Percentiles rank a stretch among this genome's conserved stretches.
These are phyloP conservation scores for Pulveroboletus sp. DNA, from an alignment of 768 basidiomycete species.

Conservation along the genomic window DNA sequence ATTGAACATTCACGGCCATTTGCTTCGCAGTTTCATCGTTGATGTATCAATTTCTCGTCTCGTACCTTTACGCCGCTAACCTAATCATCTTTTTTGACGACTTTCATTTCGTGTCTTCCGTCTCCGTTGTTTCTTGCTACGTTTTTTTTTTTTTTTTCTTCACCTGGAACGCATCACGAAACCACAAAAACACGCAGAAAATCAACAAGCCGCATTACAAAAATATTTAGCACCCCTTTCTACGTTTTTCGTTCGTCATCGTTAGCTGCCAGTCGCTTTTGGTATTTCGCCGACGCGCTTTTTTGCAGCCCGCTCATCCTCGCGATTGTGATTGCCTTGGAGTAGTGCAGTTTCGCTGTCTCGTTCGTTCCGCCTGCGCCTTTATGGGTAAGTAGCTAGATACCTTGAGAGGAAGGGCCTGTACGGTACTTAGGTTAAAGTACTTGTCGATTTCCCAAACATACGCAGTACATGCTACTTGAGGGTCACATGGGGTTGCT, in stretches of 20 bases:
- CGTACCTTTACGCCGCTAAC: constrained; percentile 32
- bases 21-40: constrained; percentile 25
- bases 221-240: constrained; percentile 42
- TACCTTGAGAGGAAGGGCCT: constrained; percentile 8
- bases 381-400: constrained; percentile 46
- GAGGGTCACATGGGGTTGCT: no score
- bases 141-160: constrained; percentile 32
- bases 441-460: constrained; percentile 4
- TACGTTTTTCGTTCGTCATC: constrained; percentile 27
- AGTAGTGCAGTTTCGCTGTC: constrained; percentile 21
- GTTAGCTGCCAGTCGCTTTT: constrained; percentile 15
- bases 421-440: constrained; percentile 15
- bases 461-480: no score
- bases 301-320: constrained; percentile 1
- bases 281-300: constrained; percentile 6
- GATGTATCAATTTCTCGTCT: constrained; percentile 31
- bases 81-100: constrained; percentile 35
- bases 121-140: constrained; percentile 37
- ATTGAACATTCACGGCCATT: constrained; percentile 30
- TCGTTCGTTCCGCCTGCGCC: constrained; percentile 19
- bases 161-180: constrained; percentile 28
- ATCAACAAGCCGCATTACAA: constrained; percentile 37
- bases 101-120: constrained; percentile 30
- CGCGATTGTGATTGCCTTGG: constrained; percentile 21
- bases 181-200: constrained; percentile 37